Evolutionary conservation across 2,329 filamentous ascomycete genomes (phyloP), one percentile per base, ranked within the genome.

Genomic region (Pseudopithomyces maydicus): DNA sequence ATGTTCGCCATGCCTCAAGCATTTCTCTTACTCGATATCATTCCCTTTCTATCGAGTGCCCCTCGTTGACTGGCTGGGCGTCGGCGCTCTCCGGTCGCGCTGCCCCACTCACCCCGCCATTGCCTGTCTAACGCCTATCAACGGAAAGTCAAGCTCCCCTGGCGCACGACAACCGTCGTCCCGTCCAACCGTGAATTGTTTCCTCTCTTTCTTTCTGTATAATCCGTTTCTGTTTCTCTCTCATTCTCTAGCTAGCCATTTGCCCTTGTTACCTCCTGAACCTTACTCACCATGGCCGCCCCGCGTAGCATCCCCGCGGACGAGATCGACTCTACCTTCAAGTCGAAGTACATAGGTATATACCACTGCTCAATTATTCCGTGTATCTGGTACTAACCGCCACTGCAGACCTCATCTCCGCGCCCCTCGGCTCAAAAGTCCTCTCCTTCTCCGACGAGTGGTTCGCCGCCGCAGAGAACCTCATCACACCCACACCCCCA

Each of bases 371-470:
- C 32, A 26, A 44, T 17, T 32, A 14, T 20, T 14, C n/a, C 17
- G n/a, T n/a, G n/a, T n/a, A n/a, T n/a, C n/a, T n/a, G n/a, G n/a
- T n/a, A n/a, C 11, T 26, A 32, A 22, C 2, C 1, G 8, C 17
- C 3, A 35, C 29, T 7, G 8, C 56, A 82, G 81, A 82, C 56
- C 78, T 87, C 45, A 81, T 85, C 58, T 83, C 80, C 63, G 79
- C 78, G 20, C 76, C 79, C 12, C 79, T 83, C 22, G 79, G 79
- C 56, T 82, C 80, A n/a, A 74, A 76, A 57, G 75, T 87, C 64
- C 77, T 87, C 60, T 76, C 82, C 59, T 82, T 80, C 74, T 84
- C 81, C 60, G 83, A 87, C 74, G 84, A 87, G 76, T 87, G 80
- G 79, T 88, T 87, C 75, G 85, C 85, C 52, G 77, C 79, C 2